Base-by-base conservation (phyloP, 2,329 filamentous ascomycete species). In the Verticillium isaacii region DNA sequence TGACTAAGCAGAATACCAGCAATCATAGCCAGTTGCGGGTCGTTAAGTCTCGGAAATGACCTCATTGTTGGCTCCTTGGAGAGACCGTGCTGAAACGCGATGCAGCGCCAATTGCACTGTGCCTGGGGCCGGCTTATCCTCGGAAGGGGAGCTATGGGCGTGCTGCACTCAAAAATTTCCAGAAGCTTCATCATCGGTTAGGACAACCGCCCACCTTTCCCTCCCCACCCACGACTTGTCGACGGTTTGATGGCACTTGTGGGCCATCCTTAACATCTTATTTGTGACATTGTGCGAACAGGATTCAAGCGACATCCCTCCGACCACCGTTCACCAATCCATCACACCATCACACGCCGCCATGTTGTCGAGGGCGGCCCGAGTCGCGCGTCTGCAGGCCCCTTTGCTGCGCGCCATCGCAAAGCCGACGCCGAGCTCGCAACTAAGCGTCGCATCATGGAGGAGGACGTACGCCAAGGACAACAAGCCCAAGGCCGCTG, bases 301-400 rank as follows among this genome's bases (percentile, higher is more conserved):
- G 39, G 25, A 32, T 34, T 36, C 32, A n/a, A 37, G 9, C 55
- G 17, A 58, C 25, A 58, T 34, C 25, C 7, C 12, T 19, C 14
- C 19, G 19, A 50, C 1, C 7, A 15, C 14, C 19, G 12, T 45
- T 12, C 7, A 15, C 25, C 57, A 14, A 9, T n/a, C n/a, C 36
- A 50, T n/a, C 37, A 50, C 57, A 58, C 7, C 25, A 50, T 45
- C n/a, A 14, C 57, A 25, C 34, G 29, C 23, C 58, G 29, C 54
- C 60, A 68, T 68, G 67, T 60, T 68, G 62, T 68, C 66, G 55
- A 62, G 66, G 60, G 64, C 64, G 61, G 65, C 65, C 57, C 63
- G 63, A 32, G 59, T 68, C 56, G 65, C 64, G 64, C 64, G 66
- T 57, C 61, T 66, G 41, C 61, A 64, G 50, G 61, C 63, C 50